phyloP scores from a whole-genome alignment of 202 grass and related monocot genomes.

The Schoenoplectus triqueter region DNA sequence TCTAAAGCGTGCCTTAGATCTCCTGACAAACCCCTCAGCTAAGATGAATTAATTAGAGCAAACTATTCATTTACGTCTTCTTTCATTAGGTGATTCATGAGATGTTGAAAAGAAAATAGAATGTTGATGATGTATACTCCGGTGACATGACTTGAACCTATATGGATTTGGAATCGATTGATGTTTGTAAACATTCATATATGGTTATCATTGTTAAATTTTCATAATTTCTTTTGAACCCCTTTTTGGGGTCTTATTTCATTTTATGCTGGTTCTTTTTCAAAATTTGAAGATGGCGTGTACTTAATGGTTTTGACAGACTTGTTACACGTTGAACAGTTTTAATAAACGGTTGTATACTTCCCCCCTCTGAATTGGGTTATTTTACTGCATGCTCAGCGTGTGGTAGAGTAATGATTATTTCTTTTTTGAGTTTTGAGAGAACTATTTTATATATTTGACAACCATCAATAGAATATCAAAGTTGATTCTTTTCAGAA shows the following conservation, averaged over 20 bases:
- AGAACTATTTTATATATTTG: background rate
- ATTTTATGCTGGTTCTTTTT: background rate
- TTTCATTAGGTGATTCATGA: background rate
- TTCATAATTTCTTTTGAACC: background rate
- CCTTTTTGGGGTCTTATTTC: background rate
- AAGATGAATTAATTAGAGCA: constrained; percentile 18
- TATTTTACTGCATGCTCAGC: background rate
- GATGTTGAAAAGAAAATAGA: background rate
- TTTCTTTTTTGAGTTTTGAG: background rate
- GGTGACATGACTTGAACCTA: background rate
- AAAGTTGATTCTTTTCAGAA: too few relatives aligned
- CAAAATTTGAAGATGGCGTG: background rate
- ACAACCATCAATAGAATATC: background rate
- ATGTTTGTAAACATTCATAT: background rate
- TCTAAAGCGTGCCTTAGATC: constrained; percentile 75
- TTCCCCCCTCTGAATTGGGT: background rate
- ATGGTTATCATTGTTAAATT: background rate
- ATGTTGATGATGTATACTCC: constrained; percentile 13
- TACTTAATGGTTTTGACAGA: background rate
- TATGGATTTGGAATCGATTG: background rate
- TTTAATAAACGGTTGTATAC: background rate
- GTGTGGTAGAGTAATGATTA: background rate
- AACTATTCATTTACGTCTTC: background rate
- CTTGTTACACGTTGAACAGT: background rate
- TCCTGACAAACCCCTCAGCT: constrained; percentile 85